phyloP scores from a whole-genome alignment of 75 land plant genomes.

The Pinus albicaulis region DNA sequence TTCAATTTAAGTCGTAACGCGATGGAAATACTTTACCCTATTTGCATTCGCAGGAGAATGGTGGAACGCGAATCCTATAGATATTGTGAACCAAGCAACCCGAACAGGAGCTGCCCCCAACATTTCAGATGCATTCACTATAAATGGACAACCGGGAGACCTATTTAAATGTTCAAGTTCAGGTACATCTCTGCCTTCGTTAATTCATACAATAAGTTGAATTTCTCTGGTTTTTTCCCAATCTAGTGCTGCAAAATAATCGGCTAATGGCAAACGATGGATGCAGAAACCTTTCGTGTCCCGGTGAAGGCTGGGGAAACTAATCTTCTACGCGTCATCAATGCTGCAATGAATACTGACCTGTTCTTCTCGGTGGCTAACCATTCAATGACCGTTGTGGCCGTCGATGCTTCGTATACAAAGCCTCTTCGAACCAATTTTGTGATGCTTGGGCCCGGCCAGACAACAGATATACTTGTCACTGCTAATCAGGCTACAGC shows the following conservation, averaged over 20 bases:
- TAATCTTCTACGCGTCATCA: not conserved
- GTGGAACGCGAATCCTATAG: too few relatives aligned
- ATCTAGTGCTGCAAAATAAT: not conserved
- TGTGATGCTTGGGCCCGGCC: conserved; percentile 25
- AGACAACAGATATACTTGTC: conserved; percentile 24
- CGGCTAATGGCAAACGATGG: not conserved
- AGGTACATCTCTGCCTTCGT: conserved; percentile 1
- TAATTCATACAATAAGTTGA: not conserved
- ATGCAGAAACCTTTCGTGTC: conserved; percentile 7
- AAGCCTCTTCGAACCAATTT: not conserved
- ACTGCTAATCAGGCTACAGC: conserved; percentile 11
- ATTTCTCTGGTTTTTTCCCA: not conserved
- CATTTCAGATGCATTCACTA: conserved; percentile 14
- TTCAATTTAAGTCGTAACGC: too few relatives aligned
- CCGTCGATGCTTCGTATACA: conserved; percentile 14
- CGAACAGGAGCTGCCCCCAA: too few relatives aligned
- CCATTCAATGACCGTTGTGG: conserved; percentile 34
- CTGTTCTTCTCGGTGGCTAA: conserved; percentile 25
- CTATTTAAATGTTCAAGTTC: conserved; percentile 50
- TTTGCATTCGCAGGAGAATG: too few relatives aligned
- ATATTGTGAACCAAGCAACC: too few relatives aligned
- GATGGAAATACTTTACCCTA: too few relatives aligned
- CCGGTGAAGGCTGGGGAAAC: not conserved
- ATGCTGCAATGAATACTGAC: conserved; percentile 24
- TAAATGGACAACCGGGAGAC: conserved; percentile 66